Conservation (phyloP, 2,329 filamentous ascomycete species). For the Fusarium musae region DNA sequence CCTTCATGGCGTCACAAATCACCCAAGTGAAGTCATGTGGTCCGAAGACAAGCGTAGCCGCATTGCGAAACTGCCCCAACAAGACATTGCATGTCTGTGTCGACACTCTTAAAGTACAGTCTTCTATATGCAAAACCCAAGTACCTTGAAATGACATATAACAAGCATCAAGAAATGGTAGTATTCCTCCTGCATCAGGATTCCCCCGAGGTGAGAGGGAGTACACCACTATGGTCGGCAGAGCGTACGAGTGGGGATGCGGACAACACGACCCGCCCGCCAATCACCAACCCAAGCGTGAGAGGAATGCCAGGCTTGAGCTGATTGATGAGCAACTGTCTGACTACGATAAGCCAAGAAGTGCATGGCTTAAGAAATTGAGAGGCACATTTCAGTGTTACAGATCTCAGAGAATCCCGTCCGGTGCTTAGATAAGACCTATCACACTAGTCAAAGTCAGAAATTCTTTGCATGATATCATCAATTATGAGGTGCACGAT, state of each 20-base stretch:
- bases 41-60: constrained; percentile 17
- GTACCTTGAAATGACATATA: neutral
- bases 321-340: neutral
- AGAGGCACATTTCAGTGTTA: neutral
- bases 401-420: neutral
- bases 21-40: constrained; percentile 45
- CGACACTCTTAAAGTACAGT: neutral
- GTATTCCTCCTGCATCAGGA: constrained; percentile 22
- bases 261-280: constrained; percentile 10
- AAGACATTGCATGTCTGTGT: constrained; percentile 22
- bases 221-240: neutral
- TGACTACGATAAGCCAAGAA: neutral
- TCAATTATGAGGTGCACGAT: constrained; percentile 3
- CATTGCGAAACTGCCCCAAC: constrained; percentile 30
- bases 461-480: constrained; percentile 10
- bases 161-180: constrained; percentile 4
- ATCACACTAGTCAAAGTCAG: neutral
- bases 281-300: constrained; percentile 2
- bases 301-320: neutral
- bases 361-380: neutral
- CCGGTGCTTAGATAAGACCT: neutral
- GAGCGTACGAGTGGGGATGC: constrained; percentile 1
- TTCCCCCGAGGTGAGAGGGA: constrained; percentile 1
- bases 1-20: constrained; percentile 45
- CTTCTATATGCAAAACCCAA: neutral